Conservation (phyloP, 2,329 filamentous ascomycete genomes). For the Onygenales sp. region DNA sequence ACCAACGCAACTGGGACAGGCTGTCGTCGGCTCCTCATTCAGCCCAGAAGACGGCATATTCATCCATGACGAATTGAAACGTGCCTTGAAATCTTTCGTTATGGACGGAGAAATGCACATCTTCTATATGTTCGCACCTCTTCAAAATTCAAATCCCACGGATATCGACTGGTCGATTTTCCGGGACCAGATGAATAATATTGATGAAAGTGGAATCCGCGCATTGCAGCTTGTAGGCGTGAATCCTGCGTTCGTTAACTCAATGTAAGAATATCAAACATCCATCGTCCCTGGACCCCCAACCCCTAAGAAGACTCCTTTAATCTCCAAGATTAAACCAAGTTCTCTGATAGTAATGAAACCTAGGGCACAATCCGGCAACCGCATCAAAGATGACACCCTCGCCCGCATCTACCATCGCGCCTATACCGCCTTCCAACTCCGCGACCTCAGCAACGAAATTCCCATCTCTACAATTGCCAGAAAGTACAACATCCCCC, state of each 20-base stretch:
- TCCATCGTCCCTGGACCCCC: conserved; percentile 4
- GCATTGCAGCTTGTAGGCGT: conserved; percentile 61
- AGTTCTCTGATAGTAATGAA: conserved; percentile 1
- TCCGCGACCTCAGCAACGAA: conserved; percentile 72
- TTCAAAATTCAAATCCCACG: conserved; percentile 42
- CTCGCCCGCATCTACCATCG: conserved; percentile 57
- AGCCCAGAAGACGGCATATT: conserved; percentile 68
- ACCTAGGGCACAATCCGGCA: conserved; percentile 55
- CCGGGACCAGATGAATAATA: conserved; percentile 57
- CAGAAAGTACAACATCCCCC: conserved; percentile 59
- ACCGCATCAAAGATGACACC: conserved; percentile 51
- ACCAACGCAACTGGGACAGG: conserved; percentile 58
- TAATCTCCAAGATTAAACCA: background rate
- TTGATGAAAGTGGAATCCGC: conserved; percentile 63
- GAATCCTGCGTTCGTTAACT: conserved; percentile 57
- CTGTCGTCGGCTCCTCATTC: conserved; percentile 62
- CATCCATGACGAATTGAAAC: conserved; percentile 57
- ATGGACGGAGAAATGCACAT: conserved; percentile 76
- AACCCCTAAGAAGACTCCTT: background rate
- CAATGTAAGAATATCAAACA: conserved; percentile 42
- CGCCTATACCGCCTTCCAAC: conserved; percentile 65
- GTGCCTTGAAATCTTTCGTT: conserved; percentile 62
- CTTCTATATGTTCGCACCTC: conserved; percentile 66
- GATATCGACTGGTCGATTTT: conserved; percentile 64
- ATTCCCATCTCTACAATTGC: conserved; percentile 61